Base-by-base conservation (phyloP, 192 early-diverging fungal species). In the Gryganskiella cystojenkinii region DNA sequence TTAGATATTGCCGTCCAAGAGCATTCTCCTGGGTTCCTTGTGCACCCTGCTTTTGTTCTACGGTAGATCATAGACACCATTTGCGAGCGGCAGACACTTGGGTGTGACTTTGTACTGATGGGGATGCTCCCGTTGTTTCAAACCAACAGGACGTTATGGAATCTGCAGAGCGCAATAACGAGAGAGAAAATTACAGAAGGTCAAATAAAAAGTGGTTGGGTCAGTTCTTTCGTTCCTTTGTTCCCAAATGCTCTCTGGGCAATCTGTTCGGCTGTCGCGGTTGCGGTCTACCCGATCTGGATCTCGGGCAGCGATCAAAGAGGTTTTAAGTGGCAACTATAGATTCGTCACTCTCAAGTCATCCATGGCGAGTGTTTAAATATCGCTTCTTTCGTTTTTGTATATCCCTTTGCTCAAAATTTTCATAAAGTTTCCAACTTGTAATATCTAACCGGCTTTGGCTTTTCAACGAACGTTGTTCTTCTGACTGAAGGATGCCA, bases 251-350 rank as follows among this genome's bases (percentile, higher is more conserved):
- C 19, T 19, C 19, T 87, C 24, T 92, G 91, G 91, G 80, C 84
- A 6, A 80, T 91, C 53, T 71, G 84, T 44, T 81, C 85, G 40
- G 63, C 87, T 0, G 33, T 72, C 31, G 82, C 82, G 2, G 88
- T 91, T n/a, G 84, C 82, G 9, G 74, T 92, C 37, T 90, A 89
- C 57, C 91, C 91, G 28, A 42, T 78, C 31, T 78, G 74, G 74
- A 42, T 78, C 74, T 15, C 65, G 74, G 2, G 49, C 27, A 2
- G 66, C 74, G 7, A 57, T 78, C 31, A 61, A 1, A 2, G 66
- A 69, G 55, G 66, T 78, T 3, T 69, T 58, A 19, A 58, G 6
- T n/a, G 74, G 74, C 4, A 47, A 69, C 30, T 64, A 30, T 27
- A 31, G 34, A 15, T 34, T 43, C 28, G 14, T 45, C 24, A 57